Evolutionary conservation across 1,284 basidiomycete species (phyloP), one percentile per base, ranked within the genome.

Genomic region (Ganoderma leucocontextum): DNA sequence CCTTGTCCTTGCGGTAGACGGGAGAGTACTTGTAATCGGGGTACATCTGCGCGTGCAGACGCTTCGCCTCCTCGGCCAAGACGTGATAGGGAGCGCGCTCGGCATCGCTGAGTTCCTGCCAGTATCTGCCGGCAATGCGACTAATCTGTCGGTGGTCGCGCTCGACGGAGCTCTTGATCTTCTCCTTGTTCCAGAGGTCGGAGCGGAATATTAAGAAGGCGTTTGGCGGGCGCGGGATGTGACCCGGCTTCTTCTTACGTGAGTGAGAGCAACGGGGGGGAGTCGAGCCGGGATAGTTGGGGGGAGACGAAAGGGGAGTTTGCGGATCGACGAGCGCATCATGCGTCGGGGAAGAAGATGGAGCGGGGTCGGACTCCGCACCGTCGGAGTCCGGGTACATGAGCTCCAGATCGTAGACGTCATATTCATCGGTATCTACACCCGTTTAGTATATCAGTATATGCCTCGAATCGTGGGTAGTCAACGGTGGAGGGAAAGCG

Each of bases 121-220:
- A 88, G 60, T 75, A 74, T 5, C 77, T 64, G 35, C 82, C 87
- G 2, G 85, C 87, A 39, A 86, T 82, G 60, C 82, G 79, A 71
- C 87, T 88, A 67, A 89, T 83, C 67, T 85, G 77, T 44, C 85
- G 83, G 68, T 89, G 87, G 71, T 87, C 82, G 57, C 78, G 78
- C 76, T 84, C 70, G 47, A 81, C 77, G 61, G 72, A 75, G 29
- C 67, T 72, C 65, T 80, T 80, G 42, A 81, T 77, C 77, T 85
- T 83, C 62, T 85, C 80, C 73, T 77, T 78, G 66, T 82, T 82
- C 78, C 91, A 92, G 66, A 90, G 86, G 75, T 90, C 85, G 57
- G 91, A 91, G 52, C 94, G 89, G 78, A 89, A 96, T 70, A 95
- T 81, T 78, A 96, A 93, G 83, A 95, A 96, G 6, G 93, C 89